phyloP scores from a whole-genome alignment of 345 rosid genomes.

The Arabidopsis suecica region DNA sequence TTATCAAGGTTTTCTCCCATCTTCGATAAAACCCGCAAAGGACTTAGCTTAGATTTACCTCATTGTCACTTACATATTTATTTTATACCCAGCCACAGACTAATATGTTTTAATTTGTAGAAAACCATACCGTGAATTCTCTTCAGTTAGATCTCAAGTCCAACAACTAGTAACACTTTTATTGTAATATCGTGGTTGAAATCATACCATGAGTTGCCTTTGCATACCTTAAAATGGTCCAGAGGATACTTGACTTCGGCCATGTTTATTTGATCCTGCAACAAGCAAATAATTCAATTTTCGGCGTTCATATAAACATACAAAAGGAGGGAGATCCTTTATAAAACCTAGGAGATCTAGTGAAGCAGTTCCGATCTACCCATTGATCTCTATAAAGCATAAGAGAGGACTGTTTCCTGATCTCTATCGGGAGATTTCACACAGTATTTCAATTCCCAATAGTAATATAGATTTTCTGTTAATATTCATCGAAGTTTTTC shows the following conservation, averaged over 20 bases:
- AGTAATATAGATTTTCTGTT: not conserved
- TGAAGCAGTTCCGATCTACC: not conserved
- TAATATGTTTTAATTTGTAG: not conserved
- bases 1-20: not conserved
- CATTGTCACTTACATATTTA: not conserved
- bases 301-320: conserved; percentile 19
- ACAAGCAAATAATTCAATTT: conserved; percentile 19
- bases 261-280: conserved; percentile 93
- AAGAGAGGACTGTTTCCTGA: not conserved
- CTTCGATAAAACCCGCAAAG: not conserved
- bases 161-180: conserved; percentile 12
- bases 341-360: not conserved
- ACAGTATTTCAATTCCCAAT: not conserved
- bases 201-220: conserved; percentile 15
- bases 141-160: conserved; percentile 14
- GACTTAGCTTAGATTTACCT: conserved; percentile 13
- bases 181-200: not conserved
- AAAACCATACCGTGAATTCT: conserved; percentile 1
- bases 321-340: conserved; percentile 3
- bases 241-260: conserved; percentile 87
- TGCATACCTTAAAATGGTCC: conserved; percentile 88
- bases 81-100: conserved; percentile 22
- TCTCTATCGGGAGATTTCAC: conserved; percentile 10
- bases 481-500: not conserved
- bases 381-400: not conserved